These are phyloP conservation scores for Hapsidospora chrysogenum DNA, from an alignment of 495 filamentous ascomycete genomes.

Conservation along the genomic window DNA sequence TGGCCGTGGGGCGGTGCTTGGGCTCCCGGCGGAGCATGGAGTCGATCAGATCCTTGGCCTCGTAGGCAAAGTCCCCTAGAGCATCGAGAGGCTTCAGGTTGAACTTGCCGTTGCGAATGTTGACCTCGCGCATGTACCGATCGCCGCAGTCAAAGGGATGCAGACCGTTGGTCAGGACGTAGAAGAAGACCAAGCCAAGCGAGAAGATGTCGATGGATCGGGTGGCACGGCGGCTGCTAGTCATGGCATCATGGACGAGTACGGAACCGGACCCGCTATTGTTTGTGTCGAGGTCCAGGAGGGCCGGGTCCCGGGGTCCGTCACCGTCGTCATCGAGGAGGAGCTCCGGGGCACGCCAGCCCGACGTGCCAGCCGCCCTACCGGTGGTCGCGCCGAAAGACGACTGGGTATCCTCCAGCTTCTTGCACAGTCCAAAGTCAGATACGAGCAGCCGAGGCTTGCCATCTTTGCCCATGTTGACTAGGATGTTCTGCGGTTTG, in stretches of 20 bases:
- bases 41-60: slow-evolving; percentile 70
- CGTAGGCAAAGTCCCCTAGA: slow-evolving; percentile 66
- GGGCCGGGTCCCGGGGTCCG: slow-evolving; percentile 10
- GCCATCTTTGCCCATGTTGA: slow-evolving; percentile 42
- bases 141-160: slow-evolving; percentile 92
- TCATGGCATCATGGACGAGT: slow-evolving; percentile 6
- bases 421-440: slow-evolving; percentile 96
- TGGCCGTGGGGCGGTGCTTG: slow-evolving; percentile 51
- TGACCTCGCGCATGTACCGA: slow-evolving; percentile 86
- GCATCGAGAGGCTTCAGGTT: slow-evolving; percentile 52
- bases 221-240: slow-evolving; percentile 54
- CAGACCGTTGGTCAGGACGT: slow-evolving; percentile 76
- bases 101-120: slow-evolving; percentile 77
- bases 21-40: slow-evolving; percentile 69
- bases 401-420: slow-evolving; percentile 86
- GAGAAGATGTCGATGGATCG: slow-evolving; percentile 95
- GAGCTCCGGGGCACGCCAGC: slow-evolving; percentile 91
- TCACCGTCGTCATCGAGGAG: slow-evolving; percentile 55
- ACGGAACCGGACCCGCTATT: slow-evolving; percentile 28
- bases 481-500: slow-evolving; percentile 93
- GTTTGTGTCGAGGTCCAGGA: slow-evolving; percentile 22
- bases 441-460: slow-evolving; percentile 74
- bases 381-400: slow-evolving; percentile 90
- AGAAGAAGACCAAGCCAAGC: slow-evolving; percentile 89
- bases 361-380: slow-evolving; percentile 82